Conservation (phyloP, 2,329 filamentous ascomycete species). For the Penicillium sp. region DNA sequence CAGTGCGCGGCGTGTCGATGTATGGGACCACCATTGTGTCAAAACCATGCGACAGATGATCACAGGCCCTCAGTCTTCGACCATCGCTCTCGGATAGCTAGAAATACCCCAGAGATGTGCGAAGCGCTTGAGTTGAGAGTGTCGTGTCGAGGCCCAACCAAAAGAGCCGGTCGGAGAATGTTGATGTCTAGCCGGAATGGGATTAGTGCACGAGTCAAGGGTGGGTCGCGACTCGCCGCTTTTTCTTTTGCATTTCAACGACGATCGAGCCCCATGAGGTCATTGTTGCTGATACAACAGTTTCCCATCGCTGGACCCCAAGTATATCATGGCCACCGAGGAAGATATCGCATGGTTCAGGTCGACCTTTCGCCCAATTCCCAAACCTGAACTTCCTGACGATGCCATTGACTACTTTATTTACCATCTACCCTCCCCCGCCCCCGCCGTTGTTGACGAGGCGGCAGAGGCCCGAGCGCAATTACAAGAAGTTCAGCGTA, state of each 20-base stretch:
- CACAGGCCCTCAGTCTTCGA: slow-evolving; percentile 21
- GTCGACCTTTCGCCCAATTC: slow-evolving; percentile 59
- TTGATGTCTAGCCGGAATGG: slow-evolving; percentile 38
- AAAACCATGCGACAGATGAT: slow-evolving; percentile 9
- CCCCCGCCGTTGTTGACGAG: slow-evolving; percentile 50
- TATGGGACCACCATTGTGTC: slow-evolving; percentile 59
- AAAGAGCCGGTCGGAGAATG: slow-evolving; percentile 21
- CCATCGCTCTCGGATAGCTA: slow-evolving; percentile 19
- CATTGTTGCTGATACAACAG: slow-evolving; percentile 18
- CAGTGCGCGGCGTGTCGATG: slow-evolving; percentile 79
- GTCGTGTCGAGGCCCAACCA: slow-evolving; percentile 28
- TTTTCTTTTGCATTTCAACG: slow-evolving; percentile 11
- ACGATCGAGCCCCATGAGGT: slow-evolving; percentile 28
- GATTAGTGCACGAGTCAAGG: slow-evolving; percentile 24
- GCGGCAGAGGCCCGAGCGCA: slow-evolving; percentile 49
- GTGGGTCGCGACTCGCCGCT: slow-evolving; percentile 22
- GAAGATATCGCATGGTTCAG: slow-evolving; percentile 61
- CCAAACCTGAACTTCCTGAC: slow-evolving; percentile 63
- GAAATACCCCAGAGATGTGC: not conserved
- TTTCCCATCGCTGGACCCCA: not conserved
- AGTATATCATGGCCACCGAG: slow-evolving; percentile 37
- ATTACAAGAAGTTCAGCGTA: slow-evolving; percentile 67
- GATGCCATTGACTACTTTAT: slow-evolving; percentile 82
- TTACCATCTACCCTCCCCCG: slow-evolving; percentile 59
- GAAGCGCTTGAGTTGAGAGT: slow-evolving; percentile 22